Conservation (phyloP, 1,284 basidiomycete genomes). For the Cryptococcus amylolentus region DNA sequence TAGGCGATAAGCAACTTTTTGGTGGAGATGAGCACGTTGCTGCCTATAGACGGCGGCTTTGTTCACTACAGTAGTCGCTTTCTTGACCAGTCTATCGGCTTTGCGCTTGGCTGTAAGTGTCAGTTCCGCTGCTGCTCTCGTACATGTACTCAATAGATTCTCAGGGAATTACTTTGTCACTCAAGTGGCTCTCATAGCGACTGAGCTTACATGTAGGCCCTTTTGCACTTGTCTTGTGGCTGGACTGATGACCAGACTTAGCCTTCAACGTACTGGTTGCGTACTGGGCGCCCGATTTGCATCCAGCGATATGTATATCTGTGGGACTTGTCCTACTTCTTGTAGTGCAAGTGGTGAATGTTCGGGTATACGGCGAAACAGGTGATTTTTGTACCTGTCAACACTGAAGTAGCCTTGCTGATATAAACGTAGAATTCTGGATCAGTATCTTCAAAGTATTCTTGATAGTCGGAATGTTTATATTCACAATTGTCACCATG, state of each 20-base stretch:
- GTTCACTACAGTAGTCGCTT: conserved; percentile 2
- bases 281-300: conserved; percentile 17
- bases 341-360: too few species aligned
- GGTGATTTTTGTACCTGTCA: too few species aligned
- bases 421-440: too few species aligned
- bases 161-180: too few species aligned
- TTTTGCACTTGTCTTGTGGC: background rate
- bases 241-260: background rate
- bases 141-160: too few species aligned
- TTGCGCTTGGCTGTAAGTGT: too few species aligned
- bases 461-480: conserved; percentile 33
- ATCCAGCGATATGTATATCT: conserved; percentile 32
- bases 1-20: conserved; percentile 16
- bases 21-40: conserved; percentile 24
- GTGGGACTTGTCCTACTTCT: conserved; percentile 20
- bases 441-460: conserved; percentile 17
- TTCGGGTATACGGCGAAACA: too few species aligned
- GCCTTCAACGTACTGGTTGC: conserved; percentile 29
- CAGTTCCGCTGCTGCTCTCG: too few species aligned
- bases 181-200: background rate
- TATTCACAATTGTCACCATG: conserved; percentile 42
- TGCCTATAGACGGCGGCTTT: conserved; percentile 23
- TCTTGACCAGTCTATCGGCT: too few species aligned
- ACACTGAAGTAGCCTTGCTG: too few species aligned
- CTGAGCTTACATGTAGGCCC: background rate